Evolutionary conservation across 306 rosid species (phyloP).

Genomic region (Medicago truncatula): MtrunA17r5.0-ANR NC_053044.1:52531001-52531500

Average conservation of each 20-base stretch:
- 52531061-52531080: constrained; percentile 65
- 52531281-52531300: constrained; percentile 79
- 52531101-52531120: constrained; percentile 2
- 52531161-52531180: background rate
- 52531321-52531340: constrained; percentile 75
- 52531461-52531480: constrained; percentile 73
- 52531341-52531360: constrained; percentile 66
- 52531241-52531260: constrained; percentile 80
- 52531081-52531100: constrained; percentile 46
- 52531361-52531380: constrained; percentile 61
- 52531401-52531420: constrained; percentile 37
- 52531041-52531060: constrained; percentile 40
- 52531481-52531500: constrained; percentile 67
- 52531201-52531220: constrained; percentile 84
- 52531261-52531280: constrained; percentile 86
- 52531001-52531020: constrained; percentile 25
- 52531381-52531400: constrained; percentile 54
- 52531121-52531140: constrained; percentile 8
- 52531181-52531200: constrained; percentile 59
- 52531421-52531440: background rate
- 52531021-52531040: constrained; percentile 17
- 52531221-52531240: constrained; percentile 74
- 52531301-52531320: constrained; percentile 74
- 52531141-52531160: background rate
- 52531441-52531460: constrained; percentile 82